These are phyloP conservation scores for Colletotrichum musae DNA, from an alignment of 2,329 filamentous ascomycete species.

Conservation along the genomic window DNA sequence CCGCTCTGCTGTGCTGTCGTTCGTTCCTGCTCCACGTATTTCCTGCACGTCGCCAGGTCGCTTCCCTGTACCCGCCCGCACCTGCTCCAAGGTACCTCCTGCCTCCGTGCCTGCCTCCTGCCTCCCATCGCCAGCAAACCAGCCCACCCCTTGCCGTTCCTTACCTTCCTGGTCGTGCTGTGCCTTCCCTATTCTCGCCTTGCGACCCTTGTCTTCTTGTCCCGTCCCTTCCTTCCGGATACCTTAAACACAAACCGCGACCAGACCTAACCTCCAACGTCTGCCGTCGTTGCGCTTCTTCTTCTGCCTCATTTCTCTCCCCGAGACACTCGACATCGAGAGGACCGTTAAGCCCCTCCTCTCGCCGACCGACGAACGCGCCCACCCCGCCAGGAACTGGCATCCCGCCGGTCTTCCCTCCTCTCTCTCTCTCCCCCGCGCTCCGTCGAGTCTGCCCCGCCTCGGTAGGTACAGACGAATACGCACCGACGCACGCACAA, in stretches of 20 bases:
- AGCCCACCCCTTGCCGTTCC: constrained; percentile 31
- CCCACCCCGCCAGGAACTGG: constrained; percentile 22
- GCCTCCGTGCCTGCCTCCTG: background rate
- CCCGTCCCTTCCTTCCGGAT: constrained; percentile 39
- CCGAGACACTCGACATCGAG: constrained; percentile 2
- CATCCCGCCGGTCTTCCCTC: constrained; percentile 30
- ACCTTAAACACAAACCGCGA: constrained; percentile 36
- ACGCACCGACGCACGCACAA: too few species aligned
- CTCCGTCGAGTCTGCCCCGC: constrained; percentile 32
- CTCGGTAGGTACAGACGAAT: constrained; percentile 1
- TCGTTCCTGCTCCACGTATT: constrained; percentile 26
- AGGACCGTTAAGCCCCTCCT: background rate
- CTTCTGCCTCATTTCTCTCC: background rate
- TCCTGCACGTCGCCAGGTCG: constrained; percentile 24
- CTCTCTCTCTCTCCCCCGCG: constrained; percentile 4
- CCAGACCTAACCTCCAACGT: constrained; percentile 14
- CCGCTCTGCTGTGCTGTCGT: constrained; percentile 3
- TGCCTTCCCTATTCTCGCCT: constrained; percentile 28
- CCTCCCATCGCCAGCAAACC: background rate
- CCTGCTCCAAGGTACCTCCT: constrained; percentile 13
- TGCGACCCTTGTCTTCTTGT: constrained; percentile 36
- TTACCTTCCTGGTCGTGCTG: constrained; percentile 28
- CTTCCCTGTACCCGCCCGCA: constrained; percentile 15
- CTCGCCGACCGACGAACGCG: constrained; percentile 1
- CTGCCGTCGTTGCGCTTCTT: background rate